Evolutionary conservation across 139 green algal genomes (phyloP).

Genomic region (Picochlorum sp.): DNA sequence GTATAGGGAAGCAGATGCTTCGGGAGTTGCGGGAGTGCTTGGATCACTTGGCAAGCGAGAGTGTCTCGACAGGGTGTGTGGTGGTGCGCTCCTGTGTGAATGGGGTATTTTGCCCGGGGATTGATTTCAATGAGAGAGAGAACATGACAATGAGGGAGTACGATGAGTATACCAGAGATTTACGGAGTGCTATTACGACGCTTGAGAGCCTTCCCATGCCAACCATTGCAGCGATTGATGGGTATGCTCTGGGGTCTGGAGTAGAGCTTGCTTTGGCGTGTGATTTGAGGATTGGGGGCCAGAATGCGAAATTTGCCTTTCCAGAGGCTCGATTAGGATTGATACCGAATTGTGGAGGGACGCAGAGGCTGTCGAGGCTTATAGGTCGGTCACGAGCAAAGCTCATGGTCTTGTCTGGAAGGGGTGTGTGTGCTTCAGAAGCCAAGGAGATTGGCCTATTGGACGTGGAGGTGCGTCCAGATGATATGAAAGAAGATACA

Average conservation of each 20-base stretch:
- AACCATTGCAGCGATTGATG: constrained; percentile 31
- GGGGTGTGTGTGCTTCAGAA: constrained; percentile 36
- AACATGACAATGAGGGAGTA: constrained; percentile 64
- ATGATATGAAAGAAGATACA: too few relatives aligned
- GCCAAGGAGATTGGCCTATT: constrained; percentile 37
- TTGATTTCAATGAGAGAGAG: constrained; percentile 56
- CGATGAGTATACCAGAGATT: constrained; percentile 51
- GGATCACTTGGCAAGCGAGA: constrained; percentile 45
- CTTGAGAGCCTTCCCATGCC: constrained; percentile 45
- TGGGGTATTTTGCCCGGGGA: constrained; percentile 68
- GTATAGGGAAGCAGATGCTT: constrained; percentile 62
- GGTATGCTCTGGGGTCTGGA: constrained; percentile 62
- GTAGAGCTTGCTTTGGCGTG: constrained; percentile 76
- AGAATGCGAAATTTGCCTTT: constrained; percentile 45
- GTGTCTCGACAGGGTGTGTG: constrained; percentile 51
- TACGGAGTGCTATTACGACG: constrained; percentile 51
- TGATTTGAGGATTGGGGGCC: constrained; percentile 58
- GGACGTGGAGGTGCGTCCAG: constrained; percentile 24
- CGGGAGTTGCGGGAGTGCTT: constrained; percentile 54
- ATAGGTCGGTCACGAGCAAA: constrained; percentile 62
- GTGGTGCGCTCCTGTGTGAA: constrained; percentile 48
- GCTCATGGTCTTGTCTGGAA: constrained; percentile 70
- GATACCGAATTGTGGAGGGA: constrained; percentile 75
- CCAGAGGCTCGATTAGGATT: constrained; percentile 70
- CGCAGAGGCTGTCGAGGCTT: constrained; percentile 68